Evolutionary conservation across 2,329 filamentous ascomycete species (phyloP), one percentile per base, ranked within the genome.

Genomic region (Apiospora malaysiana): DNA sequence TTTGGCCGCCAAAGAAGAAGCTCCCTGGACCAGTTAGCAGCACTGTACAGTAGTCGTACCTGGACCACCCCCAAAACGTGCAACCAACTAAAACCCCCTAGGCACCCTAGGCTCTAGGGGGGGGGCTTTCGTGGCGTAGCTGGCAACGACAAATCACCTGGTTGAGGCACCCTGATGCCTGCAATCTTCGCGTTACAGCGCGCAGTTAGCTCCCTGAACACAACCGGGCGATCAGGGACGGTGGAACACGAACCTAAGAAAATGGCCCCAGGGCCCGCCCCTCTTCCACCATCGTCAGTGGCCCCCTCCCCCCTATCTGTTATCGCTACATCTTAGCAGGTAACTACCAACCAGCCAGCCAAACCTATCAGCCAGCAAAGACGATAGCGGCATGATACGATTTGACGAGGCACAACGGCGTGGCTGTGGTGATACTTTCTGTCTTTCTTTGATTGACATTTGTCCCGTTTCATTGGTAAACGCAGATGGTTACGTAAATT

Each of bases 101-200:
- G 51, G 32, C 32, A 32, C 32, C 32, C 32, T 32, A 32, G 32
- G 32, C 32, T 32, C 6, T 32, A 32, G 32, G 32, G 32, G 51
- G 51, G 51, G 27, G n/a, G n/a, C n/a, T 25, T 32, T 59, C 51
- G 51, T 59, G 51, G 51, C 51, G 51, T 59, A 32, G 51, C 51
- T 59, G 51, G 14, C 51, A 59, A 25, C 51, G 51, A 59, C 51
- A 59, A 59, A 59, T 59, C 51, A 59, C 51, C 51, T 27, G 51
- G 51, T 59, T 59, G 25, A 27, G 51, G n/a, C 6, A 59, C 51
- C 51, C 51, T 21, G 16, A 25, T 59, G 51, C 51, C 25, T 59
- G 51, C 51, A 59, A 56, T 32, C 25, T 18, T 27, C 51, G 37
- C 32, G 27, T 59, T 59, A 59, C 51, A 59, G 27, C 51, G 27